A percentile compares a stretch with the other conserved stretches of the same genome.
phyloP scores from a whole-genome alignment of 2,329 filamentous ascomycete genomes.

The Nakataea oryzae region DNA sequence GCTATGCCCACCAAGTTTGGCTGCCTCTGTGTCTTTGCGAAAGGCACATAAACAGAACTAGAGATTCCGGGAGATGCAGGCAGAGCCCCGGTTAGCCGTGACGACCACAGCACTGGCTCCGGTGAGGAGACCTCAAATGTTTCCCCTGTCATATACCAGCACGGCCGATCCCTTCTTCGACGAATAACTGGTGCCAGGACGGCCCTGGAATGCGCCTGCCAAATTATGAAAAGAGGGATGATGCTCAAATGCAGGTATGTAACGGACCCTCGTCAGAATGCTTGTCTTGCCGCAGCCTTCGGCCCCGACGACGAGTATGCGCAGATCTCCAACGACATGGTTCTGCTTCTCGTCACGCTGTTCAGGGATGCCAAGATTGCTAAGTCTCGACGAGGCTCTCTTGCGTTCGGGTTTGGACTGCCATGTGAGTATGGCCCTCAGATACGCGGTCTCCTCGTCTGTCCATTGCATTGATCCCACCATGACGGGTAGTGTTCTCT shows the following conservation, averaged over 20 bases:
- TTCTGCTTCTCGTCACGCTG: conserved; percentile 4
- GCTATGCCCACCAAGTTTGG: conserved; percentile 18
- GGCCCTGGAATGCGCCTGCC: background rate
- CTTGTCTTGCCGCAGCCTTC: conserved; percentile 30
- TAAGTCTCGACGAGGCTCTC: conserved; percentile 6
- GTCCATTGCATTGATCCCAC: conserved; percentile 24
- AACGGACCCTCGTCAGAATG: conserved; percentile 23
- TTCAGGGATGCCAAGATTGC: conserved; percentile 4
- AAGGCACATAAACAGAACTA: conserved; percentile 23
- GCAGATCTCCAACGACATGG: conserved; percentile 22
- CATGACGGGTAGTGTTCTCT: background rate
- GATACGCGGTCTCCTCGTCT: conserved; percentile 27
- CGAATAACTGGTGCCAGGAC: background rate
- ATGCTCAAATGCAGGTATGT: background rate
- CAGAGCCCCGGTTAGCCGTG: background rate
- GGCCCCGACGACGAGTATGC: conserved; percentile 26
- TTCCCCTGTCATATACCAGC: too few relatives aligned
- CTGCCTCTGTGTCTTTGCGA: conserved; percentile 11
- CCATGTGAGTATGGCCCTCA: conserved; percentile 27
- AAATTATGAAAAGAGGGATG: background rate
- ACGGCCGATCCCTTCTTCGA: background rate
- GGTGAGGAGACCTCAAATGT: background rate
- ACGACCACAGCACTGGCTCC: background rate
- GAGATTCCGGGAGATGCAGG: background rate
- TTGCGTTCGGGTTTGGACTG: conserved; percentile 19